Base-by-base conservation (phyloP, 2,329 filamentous ascomycete species). In the Cytospora piceae region DNA sequence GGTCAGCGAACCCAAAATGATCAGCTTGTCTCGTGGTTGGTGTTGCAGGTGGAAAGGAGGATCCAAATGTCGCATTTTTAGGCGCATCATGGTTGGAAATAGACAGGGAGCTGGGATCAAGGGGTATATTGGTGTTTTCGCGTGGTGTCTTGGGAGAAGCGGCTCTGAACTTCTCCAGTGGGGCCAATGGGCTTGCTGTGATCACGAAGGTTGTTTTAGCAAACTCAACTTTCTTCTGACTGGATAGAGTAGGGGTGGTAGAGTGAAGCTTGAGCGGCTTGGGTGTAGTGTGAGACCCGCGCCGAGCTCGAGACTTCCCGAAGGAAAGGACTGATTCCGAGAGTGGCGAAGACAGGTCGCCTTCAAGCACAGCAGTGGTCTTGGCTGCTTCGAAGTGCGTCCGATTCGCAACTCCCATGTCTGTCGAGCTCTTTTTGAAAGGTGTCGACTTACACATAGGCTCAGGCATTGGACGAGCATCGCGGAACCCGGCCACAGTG, bases 71-170 rank as follows among this genome's bases (percentile, higher is more conserved):
- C 24, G 66, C 52, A 29, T 61, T 58, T 14, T 62, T 62, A 17
- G 63, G 31, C 15, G 63, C 60, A 22, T 63, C 63, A 27, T 66
- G 58, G 64, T 87, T 89, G 4, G 92, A 95, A 67, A 97, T 94
- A 0, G 93, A 94, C 22, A 97, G 80, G 49, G 87, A 87, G 76
- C 91, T 96, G 0, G 93, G 89, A 74, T 97, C 94, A 8, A 90
- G 89, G 31, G 91, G 90, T 31, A 89, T 83, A 62, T 83, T 58
- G 31, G 29, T 63, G 34, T 15, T 85, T 67, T 95, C 93, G 58
- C 87, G 87, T 0, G 94, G 94, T 0, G 94, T 97, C 66, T 87
- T 90, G 22, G 93, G 92, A 12, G 91, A 86, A 22, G 77, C 69
- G 39, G 72, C 75, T 72, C 76, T 80, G 74, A 73, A 79, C 73